Conservation (phyloP, 805 yeast genomes). For the Wickerhamomyces sydowiorum region DNA sequence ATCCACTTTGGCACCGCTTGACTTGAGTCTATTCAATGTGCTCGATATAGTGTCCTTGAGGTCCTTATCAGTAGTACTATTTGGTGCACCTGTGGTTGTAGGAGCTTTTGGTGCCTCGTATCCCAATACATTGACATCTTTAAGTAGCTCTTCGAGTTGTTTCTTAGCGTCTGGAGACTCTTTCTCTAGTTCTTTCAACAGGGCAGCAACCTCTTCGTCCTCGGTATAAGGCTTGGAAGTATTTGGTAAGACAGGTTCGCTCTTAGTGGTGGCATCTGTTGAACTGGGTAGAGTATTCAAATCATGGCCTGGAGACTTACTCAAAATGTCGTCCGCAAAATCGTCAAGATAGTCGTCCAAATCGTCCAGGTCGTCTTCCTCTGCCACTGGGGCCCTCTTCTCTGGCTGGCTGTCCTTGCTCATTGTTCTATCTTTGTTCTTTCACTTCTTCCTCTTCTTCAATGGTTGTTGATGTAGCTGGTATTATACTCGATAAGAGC, state of each 20-base stretch:
- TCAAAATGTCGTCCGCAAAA: slow-evolving; percentile 64
- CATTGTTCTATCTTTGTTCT: not conserved
- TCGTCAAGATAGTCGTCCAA: slow-evolving; percentile 84
- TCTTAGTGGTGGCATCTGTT: slow-evolving; percentile 7
- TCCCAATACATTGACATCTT: slow-evolving; percentile 22
- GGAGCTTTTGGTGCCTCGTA: slow-evolving; percentile 6
- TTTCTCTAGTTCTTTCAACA: slow-evolving; percentile 27
- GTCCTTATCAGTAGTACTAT: slow-evolving; percentile 15
- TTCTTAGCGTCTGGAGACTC: slow-evolving; percentile 47
- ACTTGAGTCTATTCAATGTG: slow-evolving; percentile 75
- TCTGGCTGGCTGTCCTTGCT: too few relatives aligned
- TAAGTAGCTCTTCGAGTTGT: slow-evolving; percentile 41
- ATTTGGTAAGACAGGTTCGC: too few relatives aligned
- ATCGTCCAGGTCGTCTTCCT: slow-evolving; percentile 56
- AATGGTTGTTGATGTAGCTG: too few relatives aligned
- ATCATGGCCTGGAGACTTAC: slow-evolving; percentile 30
- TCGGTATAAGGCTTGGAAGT: slow-evolving; percentile 1
- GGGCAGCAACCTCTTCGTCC: slow-evolving; percentile 30
- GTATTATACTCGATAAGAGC: too few relatives aligned
- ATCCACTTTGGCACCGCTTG: slow-evolving; percentile 68
- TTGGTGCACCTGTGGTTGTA: slow-evolving; percentile 5
- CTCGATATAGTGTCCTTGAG: slow-evolving; percentile 74
- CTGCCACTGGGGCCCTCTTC: not conserved
- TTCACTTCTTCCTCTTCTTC: not conserved
- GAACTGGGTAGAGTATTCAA: slow-evolving; percentile 8